A percentile compares a stretch with the other conserved stretches of the same genome.
These are phyloP conservation scores for Cladophialophora immunda DNA, from an alignment of 2,329 filamentous ascomycete species.

Conservation along the genomic window DNA sequence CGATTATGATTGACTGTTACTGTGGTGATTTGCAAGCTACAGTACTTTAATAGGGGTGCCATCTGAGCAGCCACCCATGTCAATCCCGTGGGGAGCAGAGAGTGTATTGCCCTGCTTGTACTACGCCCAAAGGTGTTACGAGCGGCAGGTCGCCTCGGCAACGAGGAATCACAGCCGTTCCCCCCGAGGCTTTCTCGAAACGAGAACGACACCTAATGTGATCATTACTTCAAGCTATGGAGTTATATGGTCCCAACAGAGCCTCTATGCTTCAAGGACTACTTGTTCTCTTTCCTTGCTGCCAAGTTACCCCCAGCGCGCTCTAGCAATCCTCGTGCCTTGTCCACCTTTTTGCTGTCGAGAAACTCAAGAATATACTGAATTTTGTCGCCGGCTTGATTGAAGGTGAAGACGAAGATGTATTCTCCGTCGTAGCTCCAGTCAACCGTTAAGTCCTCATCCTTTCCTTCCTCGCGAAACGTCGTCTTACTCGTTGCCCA, in stretches of 20 bases:
- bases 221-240: no score
- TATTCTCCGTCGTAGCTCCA: slow-evolving; percentile 47
- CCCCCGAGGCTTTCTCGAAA: no score
- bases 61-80: no score
- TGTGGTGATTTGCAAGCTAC: no score
- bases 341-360: slow-evolving; percentile 43
- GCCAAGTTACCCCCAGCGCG: background rate
- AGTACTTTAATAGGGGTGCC: no score
- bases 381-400: slow-evolving; percentile 44
- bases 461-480: slow-evolving; percentile 43
- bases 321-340: background rate
- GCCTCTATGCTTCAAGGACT: background rate
- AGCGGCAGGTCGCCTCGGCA: no score
- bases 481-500: slow-evolving; percentile 43
- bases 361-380: slow-evolving; percentile 45
- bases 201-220: background rate
- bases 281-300: background rate
- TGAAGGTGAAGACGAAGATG: slow-evolving; percentile 46
- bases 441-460: slow-evolving; percentile 33
- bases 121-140: no score
- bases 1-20: no score
- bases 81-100: no score
- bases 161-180: no score
- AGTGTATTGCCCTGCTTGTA: no score
- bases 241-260: no score